Conservation (phyloP, 345 rosid species). For the Moringa oleifera region DNA sequence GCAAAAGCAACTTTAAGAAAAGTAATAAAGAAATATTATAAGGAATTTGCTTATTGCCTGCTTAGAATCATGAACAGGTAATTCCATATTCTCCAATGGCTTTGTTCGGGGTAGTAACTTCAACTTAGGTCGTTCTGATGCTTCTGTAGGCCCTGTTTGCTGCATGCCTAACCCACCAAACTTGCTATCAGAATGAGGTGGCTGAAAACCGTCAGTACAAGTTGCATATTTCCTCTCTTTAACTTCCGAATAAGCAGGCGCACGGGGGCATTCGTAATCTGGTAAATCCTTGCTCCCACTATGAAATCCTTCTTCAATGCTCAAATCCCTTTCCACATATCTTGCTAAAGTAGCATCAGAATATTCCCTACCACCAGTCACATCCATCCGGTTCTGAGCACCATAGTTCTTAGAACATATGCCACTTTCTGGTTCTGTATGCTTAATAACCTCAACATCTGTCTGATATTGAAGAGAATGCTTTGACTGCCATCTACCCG, state of each 20-base stretch:
- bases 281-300: conserved; percentile 34
- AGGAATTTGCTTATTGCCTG: conserved; percentile 27
- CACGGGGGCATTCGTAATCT: conserved; percentile 31
- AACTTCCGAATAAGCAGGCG: conserved; percentile 30
- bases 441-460: conserved; percentile 44
- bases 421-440: conserved; percentile 36
- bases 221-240: conserved; percentile 33
- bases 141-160: conserved; percentile 35
- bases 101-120: conserved; percentile 60
- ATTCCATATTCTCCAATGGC: conserved; percentile 50
- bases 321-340: conserved; percentile 31
- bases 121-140: conserved; percentile 56
- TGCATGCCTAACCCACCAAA: conserved; percentile 33
- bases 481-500: conserved; percentile 75
- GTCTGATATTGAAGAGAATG: conserved; percentile 33
- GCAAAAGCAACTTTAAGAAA: background rate
- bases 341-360: conserved; percentile 27
- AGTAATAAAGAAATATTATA: too few species aligned
- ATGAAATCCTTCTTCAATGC: conserved; percentile 31
- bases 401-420: conserved; percentile 26
- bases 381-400: conserved; percentile 19
- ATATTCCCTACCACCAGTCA: conserved; percentile 27
- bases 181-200: conserved; percentile 31
- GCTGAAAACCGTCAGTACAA: conserved; percentile 30
- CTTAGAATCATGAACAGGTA: conserved; percentile 28